Percentiles rank a stretch among this genome's conserved stretches.
These are phyloP conservation scores for Artemisia argyi DNA, from an alignment of 129 eudicot genomes.

Conservation along the genomic window DNA sequence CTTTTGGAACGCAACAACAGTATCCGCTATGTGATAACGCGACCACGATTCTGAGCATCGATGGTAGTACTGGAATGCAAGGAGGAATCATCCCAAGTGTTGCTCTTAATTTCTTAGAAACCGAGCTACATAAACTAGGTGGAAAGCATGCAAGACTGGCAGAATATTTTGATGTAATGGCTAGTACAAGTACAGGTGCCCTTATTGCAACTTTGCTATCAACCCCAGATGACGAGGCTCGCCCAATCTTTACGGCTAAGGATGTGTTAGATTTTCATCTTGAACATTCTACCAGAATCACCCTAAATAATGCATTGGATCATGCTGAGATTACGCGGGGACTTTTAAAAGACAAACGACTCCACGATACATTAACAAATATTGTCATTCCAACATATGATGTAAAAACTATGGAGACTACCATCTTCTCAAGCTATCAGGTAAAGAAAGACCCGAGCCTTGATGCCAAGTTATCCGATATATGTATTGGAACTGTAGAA, in stretches of 20 bases:
- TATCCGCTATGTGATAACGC: too few relatives aligned
- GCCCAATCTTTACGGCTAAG: neutral
- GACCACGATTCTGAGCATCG: too few relatives aligned
- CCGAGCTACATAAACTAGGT: too few relatives aligned
- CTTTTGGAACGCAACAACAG: too few relatives aligned
- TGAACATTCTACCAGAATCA: neutral
- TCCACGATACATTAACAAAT: slow-evolving; percentile 47
- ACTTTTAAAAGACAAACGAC: slow-evolving; percentile 12
- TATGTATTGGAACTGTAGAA: slow-evolving; percentile 61
- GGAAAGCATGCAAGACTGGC: too few relatives aligned
- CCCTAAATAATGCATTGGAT: neutral
- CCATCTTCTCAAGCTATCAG: slow-evolving; percentile 49
- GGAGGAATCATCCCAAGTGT: too few relatives aligned
- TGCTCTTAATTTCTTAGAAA: too few relatives aligned
- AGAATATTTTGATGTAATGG: too few relatives aligned
- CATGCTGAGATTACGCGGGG: too few relatives aligned
- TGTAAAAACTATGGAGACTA: slow-evolving; percentile 38
- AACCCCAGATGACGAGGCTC: neutral
- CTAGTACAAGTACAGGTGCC: too few relatives aligned
- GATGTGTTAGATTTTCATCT: neutral
- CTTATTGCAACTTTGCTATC: too few relatives aligned
- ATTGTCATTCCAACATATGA: slow-evolving; percentile 60
- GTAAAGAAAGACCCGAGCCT: slow-evolving; percentile 25
- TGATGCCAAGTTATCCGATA: slow-evolving; percentile 47
- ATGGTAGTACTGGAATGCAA: too few relatives aligned